phyloP scores from a whole-genome alignment of 257 asterid genomes.

The Capsicum baccatum region DNA sequence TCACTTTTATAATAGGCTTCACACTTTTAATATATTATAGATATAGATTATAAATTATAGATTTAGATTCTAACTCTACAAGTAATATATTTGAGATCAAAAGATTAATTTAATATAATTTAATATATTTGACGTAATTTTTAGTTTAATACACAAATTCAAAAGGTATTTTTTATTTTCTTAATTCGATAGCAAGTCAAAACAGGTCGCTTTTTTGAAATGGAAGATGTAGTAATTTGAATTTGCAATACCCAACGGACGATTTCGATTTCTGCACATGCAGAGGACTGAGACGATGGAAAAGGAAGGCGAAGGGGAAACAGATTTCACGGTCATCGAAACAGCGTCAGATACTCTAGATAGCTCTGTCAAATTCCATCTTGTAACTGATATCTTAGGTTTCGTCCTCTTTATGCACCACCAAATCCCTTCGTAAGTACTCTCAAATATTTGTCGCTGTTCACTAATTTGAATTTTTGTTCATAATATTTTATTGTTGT shows the following conservation, averaged over 20 bases:
- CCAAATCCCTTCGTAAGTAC: constrained; percentile 87
- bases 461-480: background rate
- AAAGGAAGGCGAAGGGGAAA: constrained; percentile 63
- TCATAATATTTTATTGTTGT: background rate
- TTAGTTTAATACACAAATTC: no score
- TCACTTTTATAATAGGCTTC: no score
- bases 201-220: no score
- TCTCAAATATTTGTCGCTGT: background rate
- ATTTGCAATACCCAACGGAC: background rate
- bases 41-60: no score
- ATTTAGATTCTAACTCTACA: no score
- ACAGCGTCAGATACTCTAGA: constrained; percentile 57
- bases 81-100: no score
- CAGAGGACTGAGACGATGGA: constrained; percentile 33
- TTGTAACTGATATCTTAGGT: constrained; percentile 68
- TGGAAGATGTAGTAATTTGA: background rate
- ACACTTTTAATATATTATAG: no score
- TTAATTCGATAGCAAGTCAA: no score
- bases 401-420: constrained; percentile 93
- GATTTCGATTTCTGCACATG: background rate
- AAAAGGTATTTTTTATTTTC: no score
- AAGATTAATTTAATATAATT: no score
- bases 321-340: constrained; percentile 53
- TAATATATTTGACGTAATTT: no score
- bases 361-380: constrained; percentile 69